Percentiles rank a stretch among this genome's conserved stretches.
Conservation (phyloP, 2,329 filamentous ascomycete species). For the Epichloe hybrida region DNA sequence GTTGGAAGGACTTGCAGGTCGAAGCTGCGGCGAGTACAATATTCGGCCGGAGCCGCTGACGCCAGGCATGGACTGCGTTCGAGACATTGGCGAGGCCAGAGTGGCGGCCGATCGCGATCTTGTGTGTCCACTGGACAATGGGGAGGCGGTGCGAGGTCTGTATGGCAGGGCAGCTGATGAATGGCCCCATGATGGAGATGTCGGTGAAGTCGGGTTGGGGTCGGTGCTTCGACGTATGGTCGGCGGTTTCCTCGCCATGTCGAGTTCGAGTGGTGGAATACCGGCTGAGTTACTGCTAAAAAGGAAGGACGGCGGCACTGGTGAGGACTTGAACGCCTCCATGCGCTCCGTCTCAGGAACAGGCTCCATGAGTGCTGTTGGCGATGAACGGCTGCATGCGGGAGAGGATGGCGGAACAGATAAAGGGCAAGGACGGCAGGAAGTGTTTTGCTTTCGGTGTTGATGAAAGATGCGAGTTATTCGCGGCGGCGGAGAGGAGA, state of each 20-base stretch:
- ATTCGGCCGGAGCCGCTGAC: constrained; percentile 46
- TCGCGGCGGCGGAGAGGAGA: neutral
- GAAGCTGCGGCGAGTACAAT: constrained; percentile 37
- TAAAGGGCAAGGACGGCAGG: neutral
- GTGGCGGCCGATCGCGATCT: constrained; percentile 45
- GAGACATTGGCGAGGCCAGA: constrained; percentile 42
- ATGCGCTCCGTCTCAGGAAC: constrained; percentile 56
- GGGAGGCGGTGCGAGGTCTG: constrained; percentile 49
- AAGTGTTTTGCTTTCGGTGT: neutral
- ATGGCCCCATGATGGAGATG: constrained; percentile 32
- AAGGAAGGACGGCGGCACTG: constrained; percentile 38
- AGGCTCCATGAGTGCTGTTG: constrained; percentile 40
- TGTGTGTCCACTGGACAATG: constrained; percentile 41
- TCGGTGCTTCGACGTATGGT: constrained; percentile 46
- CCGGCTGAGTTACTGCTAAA: constrained; percentile 24
- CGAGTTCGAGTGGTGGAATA: constrained; percentile 26
- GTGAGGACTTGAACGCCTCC: constrained; percentile 49
- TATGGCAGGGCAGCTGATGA: constrained; percentile 36
- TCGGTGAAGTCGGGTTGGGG: constrained; percentile 39
- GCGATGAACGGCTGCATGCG: constrained; percentile 1
- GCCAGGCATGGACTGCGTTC: constrained; percentile 51
- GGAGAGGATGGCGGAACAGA: neutral
- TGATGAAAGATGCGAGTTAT: too few species aligned
- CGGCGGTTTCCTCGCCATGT: constrained; percentile 35
- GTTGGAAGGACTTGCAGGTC: constrained; percentile 35